A percentile compares a stretch with the other conserved stretches of the same genome.
phyloP scores from a whole-genome alignment of 805 yeast genomes.

The Yarrowia yakushimensis region DNA sequence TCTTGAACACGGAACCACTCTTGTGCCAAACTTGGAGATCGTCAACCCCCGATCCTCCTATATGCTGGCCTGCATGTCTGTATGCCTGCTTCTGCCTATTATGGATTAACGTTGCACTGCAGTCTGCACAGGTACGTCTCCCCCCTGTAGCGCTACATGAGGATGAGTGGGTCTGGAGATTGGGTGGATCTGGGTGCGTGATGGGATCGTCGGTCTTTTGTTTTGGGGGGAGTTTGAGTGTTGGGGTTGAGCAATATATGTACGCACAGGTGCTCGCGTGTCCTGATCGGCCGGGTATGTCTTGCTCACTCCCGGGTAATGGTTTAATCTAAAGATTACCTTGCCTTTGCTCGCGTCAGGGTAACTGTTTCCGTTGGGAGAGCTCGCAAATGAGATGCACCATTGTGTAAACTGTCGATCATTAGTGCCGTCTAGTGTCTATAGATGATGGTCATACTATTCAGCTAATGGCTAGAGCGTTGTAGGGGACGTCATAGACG shows the following conservation, averaged over 20 bases:
- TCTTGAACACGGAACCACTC: not conserved
- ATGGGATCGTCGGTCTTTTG: not conserved
- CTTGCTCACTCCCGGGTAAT: not conserved
- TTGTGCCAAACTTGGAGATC: not conserved
- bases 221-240: not conserved
- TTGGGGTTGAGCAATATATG: not conserved
- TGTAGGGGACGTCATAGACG: too few species aligned
- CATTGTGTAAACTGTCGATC: not conserved
- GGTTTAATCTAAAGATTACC: too few species aligned
- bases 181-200: constrained; percentile 6
- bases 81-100: not conserved
- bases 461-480: too few species aligned
- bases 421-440: not conserved
- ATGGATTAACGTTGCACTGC: not conserved
- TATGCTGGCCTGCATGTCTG: not conserved
- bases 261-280: not conserved
- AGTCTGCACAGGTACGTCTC: not conserved
- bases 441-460: too few species aligned
- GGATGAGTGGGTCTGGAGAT: constrained; percentile 6
- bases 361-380: not conserved
- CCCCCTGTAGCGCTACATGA: not conserved
- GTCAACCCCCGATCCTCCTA: constrained; percentile 10
- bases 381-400: not conserved
- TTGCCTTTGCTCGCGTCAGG: too few species aligned
- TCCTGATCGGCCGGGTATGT: not conserved